Evolutionary conservation across 306 rosid species (phyloP).

Genomic region (Styphnolobium japonicum): DNA sequence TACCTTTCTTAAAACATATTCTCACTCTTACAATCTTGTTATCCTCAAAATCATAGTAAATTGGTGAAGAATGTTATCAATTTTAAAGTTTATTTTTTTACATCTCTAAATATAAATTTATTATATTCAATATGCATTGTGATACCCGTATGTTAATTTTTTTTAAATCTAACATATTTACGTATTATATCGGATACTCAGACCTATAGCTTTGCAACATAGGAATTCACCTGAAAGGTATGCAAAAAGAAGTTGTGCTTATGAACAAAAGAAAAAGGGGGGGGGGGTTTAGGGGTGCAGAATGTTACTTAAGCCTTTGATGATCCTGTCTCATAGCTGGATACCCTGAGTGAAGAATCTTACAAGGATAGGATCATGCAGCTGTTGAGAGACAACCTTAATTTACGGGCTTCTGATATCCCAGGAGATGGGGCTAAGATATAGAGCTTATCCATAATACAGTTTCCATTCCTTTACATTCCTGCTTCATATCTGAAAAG

Average conservation of each 20-base stretch:
- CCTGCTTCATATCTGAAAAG: background rate
- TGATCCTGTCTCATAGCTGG: constrained; percentile 52
- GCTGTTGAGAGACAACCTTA: constrained; percentile 56
- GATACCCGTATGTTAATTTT: no score
- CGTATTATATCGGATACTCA: no score
- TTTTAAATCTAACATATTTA: no score
- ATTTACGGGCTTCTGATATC: constrained; percentile 52
- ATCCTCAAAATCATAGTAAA: no score
- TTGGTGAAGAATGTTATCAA: no score
- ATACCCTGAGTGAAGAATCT: constrained; percentile 45
- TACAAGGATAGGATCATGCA: constrained; percentile 64
- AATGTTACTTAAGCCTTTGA: constrained; percentile 34
- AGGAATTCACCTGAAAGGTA: constrained; percentile 56
- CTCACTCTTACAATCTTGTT: no score
- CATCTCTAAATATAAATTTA: no score
- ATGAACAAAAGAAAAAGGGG: background rate
- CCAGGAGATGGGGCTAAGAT: constrained; percentile 51
- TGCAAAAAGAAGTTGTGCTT: background rate
- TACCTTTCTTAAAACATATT: no score
- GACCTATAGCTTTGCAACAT: no score
- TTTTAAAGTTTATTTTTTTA: no score
- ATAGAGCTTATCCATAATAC: background rate
- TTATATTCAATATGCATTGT: no score
- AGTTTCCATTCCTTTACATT: background rate
- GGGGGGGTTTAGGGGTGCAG: no score